These are phyloP conservation scores for Venturia pyrina DNA, from an alignment of 2,329 filamentous ascomycete species.

Conservation along the genomic window DNA sequence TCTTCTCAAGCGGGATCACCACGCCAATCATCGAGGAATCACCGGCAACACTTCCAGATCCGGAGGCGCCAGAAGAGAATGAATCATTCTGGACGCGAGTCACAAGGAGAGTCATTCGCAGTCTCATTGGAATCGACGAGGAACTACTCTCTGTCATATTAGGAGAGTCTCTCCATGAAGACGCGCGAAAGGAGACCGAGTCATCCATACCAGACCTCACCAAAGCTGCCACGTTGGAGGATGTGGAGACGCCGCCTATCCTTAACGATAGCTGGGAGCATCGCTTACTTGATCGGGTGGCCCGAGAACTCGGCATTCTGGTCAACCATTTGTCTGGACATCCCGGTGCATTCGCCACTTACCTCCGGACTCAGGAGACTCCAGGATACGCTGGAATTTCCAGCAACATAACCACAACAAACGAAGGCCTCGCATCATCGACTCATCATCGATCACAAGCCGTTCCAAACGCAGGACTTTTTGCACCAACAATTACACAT, in stretches of 20 bases:
- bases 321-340: slow-evolving; percentile 78
- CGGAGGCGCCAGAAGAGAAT: neutral
- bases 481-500: slow-evolving; percentile 16
- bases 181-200: slow-evolving; percentile 16
- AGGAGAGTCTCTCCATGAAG: slow-evolving; percentile 60
- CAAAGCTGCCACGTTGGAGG: slow-evolving; percentile 14
- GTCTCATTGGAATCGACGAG: slow-evolving; percentile 87
- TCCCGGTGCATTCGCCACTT: slow-evolving; percentile 81
- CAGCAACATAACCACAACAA: slow-evolving; percentile 31
- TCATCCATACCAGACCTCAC: slow-evolving; percentile 3
- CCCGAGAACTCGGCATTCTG: slow-evolving; percentile 73
- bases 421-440: neutral
- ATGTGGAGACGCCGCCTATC: slow-evolving; percentile 22
- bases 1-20: slow-evolving; percentile 1
- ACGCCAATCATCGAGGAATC: slow-evolving; percentile 1
- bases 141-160: slow-evolving; percentile 75
- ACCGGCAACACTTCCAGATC: neutral
- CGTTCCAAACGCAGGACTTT: slow-evolving; percentile 20
- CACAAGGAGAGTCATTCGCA: slow-evolving; percentile 75
- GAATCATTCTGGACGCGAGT: slow-evolving; percentile 72
- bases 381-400: slow-evolving; percentile 71
- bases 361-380: slow-evolving; percentile 47
- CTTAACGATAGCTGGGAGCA: slow-evolving; percentile 54
- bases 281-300: slow-evolving; percentile 71
- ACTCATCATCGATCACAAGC: slow-evolving; percentile 17